phyloP scores from a whole-genome alignment of 2,329 filamentous ascomycete species.

The Ceratocystis albifundus region DNA sequence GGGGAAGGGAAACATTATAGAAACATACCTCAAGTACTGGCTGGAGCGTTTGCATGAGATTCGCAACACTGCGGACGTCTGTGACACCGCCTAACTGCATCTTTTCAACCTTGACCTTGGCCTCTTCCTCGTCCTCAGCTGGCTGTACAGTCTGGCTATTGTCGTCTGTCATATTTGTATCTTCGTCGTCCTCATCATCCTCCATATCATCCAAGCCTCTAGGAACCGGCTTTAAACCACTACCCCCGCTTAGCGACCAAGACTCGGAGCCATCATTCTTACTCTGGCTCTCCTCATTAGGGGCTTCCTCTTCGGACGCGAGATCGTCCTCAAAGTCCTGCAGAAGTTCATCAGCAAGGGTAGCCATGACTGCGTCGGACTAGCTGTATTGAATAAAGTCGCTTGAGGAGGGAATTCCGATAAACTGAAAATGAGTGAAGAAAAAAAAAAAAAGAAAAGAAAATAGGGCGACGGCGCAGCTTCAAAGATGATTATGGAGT shows the following conservation, averaged over 20 bases:
- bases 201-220: constrained; percentile 40
- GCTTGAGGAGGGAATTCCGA: too few relatives aligned
- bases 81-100: constrained; percentile 62
- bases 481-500: not conserved
- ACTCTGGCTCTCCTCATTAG: constrained; percentile 39
- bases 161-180: constrained; percentile 46
- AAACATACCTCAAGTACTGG: constrained; percentile 69
- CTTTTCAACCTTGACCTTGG: constrained; percentile 68
- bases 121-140: constrained; percentile 53
- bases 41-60: constrained; percentile 68
- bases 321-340: constrained; percentile 70
- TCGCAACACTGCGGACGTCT: constrained; percentile 69
- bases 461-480: not conserved
- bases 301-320: constrained; percentile 46
- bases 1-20: not conserved
- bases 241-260: not conserved
- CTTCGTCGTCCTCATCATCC: constrained; percentile 48
- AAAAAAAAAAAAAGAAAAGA: too few relatives aligned
- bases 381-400: too few relatives aligned
- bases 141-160: constrained; percentile 36
- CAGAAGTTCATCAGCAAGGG: constrained; percentile 80
- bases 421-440: too few relatives aligned
- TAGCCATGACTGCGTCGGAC: constrained; percentile 53
- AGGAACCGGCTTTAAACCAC: constrained; percentile 28
- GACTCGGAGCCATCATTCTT: constrained; percentile 29